phyloP scores from a whole-genome alignment of 306 rosid genomes.

The Cucurbita maxima region DNA sequence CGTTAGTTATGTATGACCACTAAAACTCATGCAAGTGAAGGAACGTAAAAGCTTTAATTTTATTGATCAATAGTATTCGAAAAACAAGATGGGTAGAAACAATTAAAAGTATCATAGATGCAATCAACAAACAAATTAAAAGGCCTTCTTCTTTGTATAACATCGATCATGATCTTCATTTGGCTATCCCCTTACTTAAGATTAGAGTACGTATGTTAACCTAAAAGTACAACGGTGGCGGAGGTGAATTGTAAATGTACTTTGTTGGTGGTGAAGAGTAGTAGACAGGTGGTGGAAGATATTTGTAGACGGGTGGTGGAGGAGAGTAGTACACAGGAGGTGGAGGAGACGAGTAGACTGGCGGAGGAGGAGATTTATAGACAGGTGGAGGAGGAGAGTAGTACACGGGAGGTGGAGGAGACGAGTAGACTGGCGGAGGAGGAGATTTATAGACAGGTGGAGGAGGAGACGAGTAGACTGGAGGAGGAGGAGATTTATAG shows the following conservation, averaged over 20 bases:
- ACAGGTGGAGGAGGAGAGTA: not conserved
- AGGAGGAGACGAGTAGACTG: too few species aligned
- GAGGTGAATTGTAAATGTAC: not conserved
- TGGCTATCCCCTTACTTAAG: not conserved
- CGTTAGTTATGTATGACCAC: too few species aligned
- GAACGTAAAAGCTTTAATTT: not conserved
- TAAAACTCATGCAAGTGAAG: too few species aligned
- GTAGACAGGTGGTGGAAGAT: not conserved
- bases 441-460: not conserved
- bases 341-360: not conserved
- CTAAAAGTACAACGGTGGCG: not conserved
- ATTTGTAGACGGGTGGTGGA: not conserved
- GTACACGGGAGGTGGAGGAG: not conserved
- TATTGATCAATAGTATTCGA: not conserved
- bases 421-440: not conserved
- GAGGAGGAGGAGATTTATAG: not conserved
- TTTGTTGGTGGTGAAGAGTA: not conserved
- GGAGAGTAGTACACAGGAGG: not conserved
- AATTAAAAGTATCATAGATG: not conserved
- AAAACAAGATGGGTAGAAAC: not conserved
- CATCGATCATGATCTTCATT: not conserved
- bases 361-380: not conserved
- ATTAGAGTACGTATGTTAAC: not conserved
- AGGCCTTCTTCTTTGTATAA: not conserved
- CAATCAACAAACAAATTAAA: not conserved